Percentiles rank a stretch among this genome's conserved stretches.
Evolutionary conservation across 2,329 filamentous ascomycete species (phyloP).

Genomic region (Penicillium brasilianum): DNA sequence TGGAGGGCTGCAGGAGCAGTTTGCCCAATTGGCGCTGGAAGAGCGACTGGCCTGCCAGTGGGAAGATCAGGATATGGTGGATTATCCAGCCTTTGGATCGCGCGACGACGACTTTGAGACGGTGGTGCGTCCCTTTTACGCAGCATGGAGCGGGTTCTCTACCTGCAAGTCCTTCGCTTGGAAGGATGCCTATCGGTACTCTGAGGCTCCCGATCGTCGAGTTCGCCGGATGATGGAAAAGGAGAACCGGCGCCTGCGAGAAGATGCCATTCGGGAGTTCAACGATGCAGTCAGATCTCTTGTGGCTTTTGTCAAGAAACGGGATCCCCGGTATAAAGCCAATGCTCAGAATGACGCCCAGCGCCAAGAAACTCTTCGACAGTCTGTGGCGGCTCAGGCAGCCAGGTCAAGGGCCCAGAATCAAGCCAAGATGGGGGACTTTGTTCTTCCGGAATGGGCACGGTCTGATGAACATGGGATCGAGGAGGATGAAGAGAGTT

Average conservation of each 20-base stretch:
- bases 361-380: conserved; percentile 75
- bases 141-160: conserved; percentile 76
- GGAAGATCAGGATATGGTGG: conserved; percentile 63
- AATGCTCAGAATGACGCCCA: conserved; percentile 80
- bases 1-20: conserved; percentile 75
- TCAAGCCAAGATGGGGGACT: conserved; percentile 70
- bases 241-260: conserved; percentile 83
- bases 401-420: conserved; percentile 81
- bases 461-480: conserved; percentile 59
- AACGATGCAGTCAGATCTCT: conserved; percentile 89
- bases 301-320: conserved; percentile 85
- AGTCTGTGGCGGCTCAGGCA: conserved; percentile 81
- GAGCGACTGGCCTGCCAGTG: conserved; percentile 76
- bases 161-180: conserved; percentile 87
- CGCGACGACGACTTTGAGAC: conserved; percentile 76
- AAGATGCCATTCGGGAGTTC: conserved; percentile 83
- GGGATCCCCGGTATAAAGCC: conserved; percentile 82
- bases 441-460: conserved; percentile 75
- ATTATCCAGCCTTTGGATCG: conserved; percentile 83
- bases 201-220: conserved; percentile 84
- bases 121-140: conserved; percentile 80
- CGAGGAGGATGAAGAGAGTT: conserved; percentile 55
- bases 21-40: conserved; percentile 78
- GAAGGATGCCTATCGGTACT: conserved; percentile 82
- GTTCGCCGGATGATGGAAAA: conserved; percentile 89